Conservation (phyloP, 805 yeast genomes). For the Wickerhamomyces queroliae region DNA sequence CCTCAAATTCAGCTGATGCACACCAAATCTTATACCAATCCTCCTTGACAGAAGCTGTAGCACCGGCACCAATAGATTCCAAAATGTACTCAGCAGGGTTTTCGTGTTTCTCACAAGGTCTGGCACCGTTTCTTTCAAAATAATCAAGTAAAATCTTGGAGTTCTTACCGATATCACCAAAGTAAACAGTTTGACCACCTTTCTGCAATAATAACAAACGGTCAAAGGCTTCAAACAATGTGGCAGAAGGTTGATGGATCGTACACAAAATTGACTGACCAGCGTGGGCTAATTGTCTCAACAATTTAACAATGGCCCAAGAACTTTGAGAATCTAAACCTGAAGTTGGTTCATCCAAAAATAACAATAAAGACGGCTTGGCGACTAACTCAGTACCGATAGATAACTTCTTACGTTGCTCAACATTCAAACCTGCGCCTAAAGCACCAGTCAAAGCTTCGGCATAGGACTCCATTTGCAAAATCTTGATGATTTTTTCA, state of each 20-base stretch:
- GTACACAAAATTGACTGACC: conserved; percentile 59
- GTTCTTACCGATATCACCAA: conserved; percentile 65
- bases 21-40: conserved; percentile 65
- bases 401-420: conserved; percentile 47
- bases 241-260: conserved; percentile 63
- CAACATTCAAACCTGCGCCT: conserved; percentile 50
- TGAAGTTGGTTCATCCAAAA: conserved; percentile 54
- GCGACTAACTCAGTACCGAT: conserved; percentile 53
- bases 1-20: conserved; percentile 29
- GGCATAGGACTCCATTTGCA: conserved; percentile 47
- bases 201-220: conserved; percentile 53
- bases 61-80: conserved; percentile 77
- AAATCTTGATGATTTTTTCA: conserved; percentile 41
- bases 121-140: conserved; percentile 57
- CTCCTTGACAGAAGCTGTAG: conserved; percentile 45
- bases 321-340: conserved; percentile 57
- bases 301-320: conserved; percentile 49
- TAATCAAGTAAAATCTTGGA: conserved; percentile 36
- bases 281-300: conserved; percentile 41
- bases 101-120: conserved; percentile 45
- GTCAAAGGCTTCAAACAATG: conserved; percentile 54
- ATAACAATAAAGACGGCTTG: conserved; percentile 28
- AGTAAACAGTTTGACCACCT: conserved; percentile 70
- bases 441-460: conserved; percentile 40
- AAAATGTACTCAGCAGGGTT: conserved; percentile 77